Base-by-base conservation (phyloP, 2,329 filamentous ascomycete genomes). In the Fusarium clavum region DNA sequence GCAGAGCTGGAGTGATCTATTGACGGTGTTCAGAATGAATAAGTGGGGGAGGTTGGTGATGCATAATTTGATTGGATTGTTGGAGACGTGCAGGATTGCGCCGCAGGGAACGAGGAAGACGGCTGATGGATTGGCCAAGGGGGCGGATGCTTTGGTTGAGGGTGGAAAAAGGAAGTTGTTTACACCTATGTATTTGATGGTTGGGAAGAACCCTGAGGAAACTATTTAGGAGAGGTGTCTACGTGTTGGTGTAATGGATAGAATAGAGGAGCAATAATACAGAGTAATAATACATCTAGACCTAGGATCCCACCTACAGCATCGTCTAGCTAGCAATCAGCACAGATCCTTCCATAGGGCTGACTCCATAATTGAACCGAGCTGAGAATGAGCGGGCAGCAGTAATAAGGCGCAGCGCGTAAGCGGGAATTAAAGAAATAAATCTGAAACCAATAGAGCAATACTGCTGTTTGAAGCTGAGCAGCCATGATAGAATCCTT, bases 81-180 rank as follows among this genome's bases (percentile, higher is more conserved):
- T 97, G 72, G 94, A 97, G 83, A 86, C 79, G 62, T 75, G 94
- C 46, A 85, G 89, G 45, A 75, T 97, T 34, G 91, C 92, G 41
- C 94, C 94, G 8, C 83, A 81, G 61, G 94, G 94, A 20, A 94
- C 93, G 44, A 91, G 92, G 80, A 97, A 96, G 88, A 97, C 93
- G 14, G 94, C 94, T 12, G 91, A 97, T 80, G 93, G 91, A 74
- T 81, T 97, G 73, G 93, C 89, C 2, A 78, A 87, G 60, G 94
- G 92, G 14, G 94, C 88, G 6, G 94, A 97, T 79, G 91, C 88
- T 65, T 84, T 97, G 58, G 94, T 97, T 7, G 91, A 91, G 53
- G 94, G 94, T 76, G 94, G 90, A 10, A 88, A 90, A 82, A 85
- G 92, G 83, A 93, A 96, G 81, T 85, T 98, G 45, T 98, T 97